These are phyloP conservation scores for Fraxinus albicans DNA, from an alignment of 305 asterid genomes.

Conservation along the genomic window DNA sequence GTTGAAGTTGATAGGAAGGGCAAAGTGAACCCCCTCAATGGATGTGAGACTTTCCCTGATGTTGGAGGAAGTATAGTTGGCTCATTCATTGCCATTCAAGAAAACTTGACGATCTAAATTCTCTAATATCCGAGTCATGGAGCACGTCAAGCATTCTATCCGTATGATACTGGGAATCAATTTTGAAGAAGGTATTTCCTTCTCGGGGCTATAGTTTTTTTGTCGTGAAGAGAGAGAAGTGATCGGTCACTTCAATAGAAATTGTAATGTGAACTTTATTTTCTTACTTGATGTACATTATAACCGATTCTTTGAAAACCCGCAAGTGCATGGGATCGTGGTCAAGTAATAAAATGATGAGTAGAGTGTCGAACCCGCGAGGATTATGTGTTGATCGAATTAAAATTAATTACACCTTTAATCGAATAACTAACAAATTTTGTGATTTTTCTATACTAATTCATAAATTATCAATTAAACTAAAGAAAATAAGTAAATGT, in stretches of 20 bases:
- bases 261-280: neutral
- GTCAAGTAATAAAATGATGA: neutral
- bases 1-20: conserved; percentile 81
- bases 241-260: neutral
- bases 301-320: neutral
- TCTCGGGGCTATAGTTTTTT: neutral
- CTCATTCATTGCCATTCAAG: conserved; percentile 84
- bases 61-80: conserved; percentile 90
- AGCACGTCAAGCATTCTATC: neutral
- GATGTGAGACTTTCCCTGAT: conserved; percentile 81
- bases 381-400: neutral
- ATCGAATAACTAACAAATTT: neutral
- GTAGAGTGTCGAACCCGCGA: neutral
- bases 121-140: neutral
- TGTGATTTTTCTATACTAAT: no score
- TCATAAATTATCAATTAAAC: neutral
- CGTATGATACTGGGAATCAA: neutral
- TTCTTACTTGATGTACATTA: neutral
- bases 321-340: neutral
- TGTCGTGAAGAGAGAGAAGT: neutral
- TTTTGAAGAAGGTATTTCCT: neutral
- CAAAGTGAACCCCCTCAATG: conserved; percentile 70
- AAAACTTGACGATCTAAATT: conserved; percentile 74
- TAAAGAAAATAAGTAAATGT: neutral
- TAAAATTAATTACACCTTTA: no score